Base-by-base conservation (phyloP, 1,284 basidiomycete species). In the Veloporphyrellus conicus region DNA sequence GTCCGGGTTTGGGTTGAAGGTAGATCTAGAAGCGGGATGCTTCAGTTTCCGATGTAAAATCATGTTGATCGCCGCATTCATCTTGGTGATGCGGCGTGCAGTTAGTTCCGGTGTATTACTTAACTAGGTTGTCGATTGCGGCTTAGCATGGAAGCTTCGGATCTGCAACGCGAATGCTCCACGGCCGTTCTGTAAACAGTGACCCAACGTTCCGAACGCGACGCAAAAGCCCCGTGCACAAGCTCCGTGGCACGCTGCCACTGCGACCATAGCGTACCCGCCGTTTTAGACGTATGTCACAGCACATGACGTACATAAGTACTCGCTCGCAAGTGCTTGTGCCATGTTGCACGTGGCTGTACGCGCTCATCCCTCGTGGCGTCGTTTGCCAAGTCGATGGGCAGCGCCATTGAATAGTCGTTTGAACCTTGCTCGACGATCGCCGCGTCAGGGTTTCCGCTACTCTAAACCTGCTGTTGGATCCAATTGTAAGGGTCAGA, bases 1-100 rank as follows among this genome's bases (percentile, higher is more conserved):
- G 82, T 28, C 72, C 78, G 46, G 74, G 74, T 37, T 63, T 79
- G 29, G 53, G 50, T 39, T 67, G 37, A 64, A 46, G 25, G 33
- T 46, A 38, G 43, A 54, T 44, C 33, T 42, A 19, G 49, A 45
- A 47, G 51, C 10, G 15, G 19, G 41, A 43, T 41, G 19, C 23
- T 31, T 25, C 3, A 16, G n/a, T 43, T 43, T 36, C 31, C 25
- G 39, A 43, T 47, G 42, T 41, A 31, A 35, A 49, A 33, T 32
- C 16, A 35, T 47, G 43, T 46, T 48, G 40, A 61, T 56, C 43
- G 43, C 25, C 20, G 16, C 35, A 20, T 23, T 27, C 33, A 36
- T 41, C 38, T 35, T 3, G 29, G 33, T 22, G 25, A 35, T 39
- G 39, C 32, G n/a, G n/a, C n/a, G 48, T 56, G 52, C 25, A 44